phyloP scores from a whole-genome alignment of 768 basidiomycete species.

The Leccinum barrowsii region DNA sequence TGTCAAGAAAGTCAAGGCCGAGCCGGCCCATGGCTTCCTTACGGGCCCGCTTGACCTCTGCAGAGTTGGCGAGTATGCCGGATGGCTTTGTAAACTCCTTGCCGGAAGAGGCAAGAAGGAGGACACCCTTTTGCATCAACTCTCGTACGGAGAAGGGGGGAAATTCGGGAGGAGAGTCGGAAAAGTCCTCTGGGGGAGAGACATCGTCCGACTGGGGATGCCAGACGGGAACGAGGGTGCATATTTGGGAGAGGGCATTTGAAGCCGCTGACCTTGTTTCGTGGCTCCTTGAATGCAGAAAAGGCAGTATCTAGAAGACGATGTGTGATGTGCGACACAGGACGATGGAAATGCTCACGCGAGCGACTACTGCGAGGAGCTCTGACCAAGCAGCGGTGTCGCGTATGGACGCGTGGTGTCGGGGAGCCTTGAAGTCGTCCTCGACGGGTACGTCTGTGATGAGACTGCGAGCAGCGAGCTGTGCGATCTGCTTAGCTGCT shows the following conservation, averaged over 20 bases:
- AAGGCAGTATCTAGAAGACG: slow-evolving; percentile 73
- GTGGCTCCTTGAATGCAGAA: slow-evolving; percentile 84
- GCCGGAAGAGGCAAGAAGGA: slow-evolving; percentile 88
- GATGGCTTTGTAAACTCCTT: slow-evolving; percentile 82
- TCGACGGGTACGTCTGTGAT: slow-evolving; percentile 78
- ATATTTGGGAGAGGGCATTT: slow-evolving; percentile 83
- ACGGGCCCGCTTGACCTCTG: slow-evolving; percentile 82
- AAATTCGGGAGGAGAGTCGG: slow-evolving; percentile 49
- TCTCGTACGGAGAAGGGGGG: slow-evolving; percentile 75
- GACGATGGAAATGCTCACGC: slow-evolving; percentile 46
- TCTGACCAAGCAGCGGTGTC: slow-evolving; percentile 87
- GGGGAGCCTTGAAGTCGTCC: slow-evolving; percentile 64
- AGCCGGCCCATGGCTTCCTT: slow-evolving; percentile 87
- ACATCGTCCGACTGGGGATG: slow-evolving; percentile 34
- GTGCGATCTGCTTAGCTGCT: slow-evolving; percentile 95
- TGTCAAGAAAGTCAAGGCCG: slow-evolving; percentile 83
- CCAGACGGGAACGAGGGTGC: slow-evolving; percentile 80
- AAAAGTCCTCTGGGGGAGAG: slow-evolving; percentile 25
- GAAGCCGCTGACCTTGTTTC: slow-evolving; percentile 92
- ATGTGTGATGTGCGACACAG: neutral
- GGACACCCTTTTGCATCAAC: slow-evolving; percentile 68
- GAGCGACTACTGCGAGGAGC: slow-evolving; percentile 84
- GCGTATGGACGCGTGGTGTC: slow-evolving; percentile 53
- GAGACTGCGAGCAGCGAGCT: slow-evolving; percentile 84
- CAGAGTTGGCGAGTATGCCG: slow-evolving; percentile 66